Evolutionary conservation across 2,329 filamentous ascomycete species (phyloP), one percentile per base, ranked within the genome.

Genomic region (Verticillium nubilum): DNA sequence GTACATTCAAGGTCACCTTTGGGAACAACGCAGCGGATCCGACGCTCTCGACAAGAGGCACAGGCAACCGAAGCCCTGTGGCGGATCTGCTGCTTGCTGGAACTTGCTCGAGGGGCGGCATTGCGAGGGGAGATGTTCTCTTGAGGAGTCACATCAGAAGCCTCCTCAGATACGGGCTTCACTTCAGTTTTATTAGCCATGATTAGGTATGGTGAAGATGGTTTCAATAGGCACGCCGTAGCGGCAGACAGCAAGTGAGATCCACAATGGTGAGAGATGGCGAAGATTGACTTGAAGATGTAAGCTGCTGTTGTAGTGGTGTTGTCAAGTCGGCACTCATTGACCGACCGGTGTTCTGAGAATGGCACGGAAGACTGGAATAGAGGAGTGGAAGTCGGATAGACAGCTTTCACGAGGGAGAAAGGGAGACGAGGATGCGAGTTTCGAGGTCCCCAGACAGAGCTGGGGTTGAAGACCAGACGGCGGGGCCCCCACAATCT

Each of bases 11-110:
- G 70, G 61, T 82, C 75, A 13, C 80, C 81, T 50, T 79, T 74
- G 52, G 78, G 80, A 10, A 85, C 80, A 2, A 84, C 82, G 62
- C 82, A 85, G 66, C 82, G 70, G 58, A 74, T 73, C 59, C 73
- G 70, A 42, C 75, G 68, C 60, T 78, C 76, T 59, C 82, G 76
- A 65, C 82, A 84, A 4, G 80, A 79, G 3, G 78, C 79, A 68
- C 82, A 85, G 10, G 82, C 82, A 59, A 84, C 78, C 2, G 80
- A 83, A 28, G 82, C 82, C 59, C 82, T 71, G 62, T 78, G 76
- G 15, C 77, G 72, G 27, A 76, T 66, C 58, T 76, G 73, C 31
- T 71, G 70, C 57, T 76, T 76, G 52, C 26, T 69, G 25, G 68
- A 63, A 23, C 17, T 25, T 23, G 67, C 68, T 4, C 70, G 68